Evolutionary conservation across 768 basidiomycete genomes (phyloP).

Genomic region (Astraeus odoratus): DNA sequence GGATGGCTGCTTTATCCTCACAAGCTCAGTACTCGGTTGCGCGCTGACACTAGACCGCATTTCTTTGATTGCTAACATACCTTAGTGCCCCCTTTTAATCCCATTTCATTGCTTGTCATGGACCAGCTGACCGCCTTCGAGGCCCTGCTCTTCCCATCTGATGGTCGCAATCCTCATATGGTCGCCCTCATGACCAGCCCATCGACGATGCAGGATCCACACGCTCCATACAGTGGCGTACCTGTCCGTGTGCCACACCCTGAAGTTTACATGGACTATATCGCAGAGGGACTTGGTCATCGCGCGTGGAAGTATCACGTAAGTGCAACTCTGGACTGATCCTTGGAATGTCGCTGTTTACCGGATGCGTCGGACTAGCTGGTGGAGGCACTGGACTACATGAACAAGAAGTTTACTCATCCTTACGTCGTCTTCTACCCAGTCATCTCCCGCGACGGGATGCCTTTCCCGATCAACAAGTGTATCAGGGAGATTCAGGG

Average conservation of each 20-base stretch:
- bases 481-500: constrained; percentile 71
- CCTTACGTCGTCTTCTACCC: constrained; percentile 84
- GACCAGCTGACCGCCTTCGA: constrained; percentile 59
- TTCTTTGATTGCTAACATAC: constrained; percentile 6
- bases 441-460: constrained; percentile 65
- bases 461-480: constrained; percentile 78
- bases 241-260: constrained; percentile 71
- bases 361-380: constrained; percentile 39
- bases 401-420: constrained; percentile 70
- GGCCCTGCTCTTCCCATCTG: constrained; percentile 72
- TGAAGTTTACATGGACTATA: constrained; percentile 81
- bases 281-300: constrained; percentile 63
- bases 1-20: constrained; percentile 10
- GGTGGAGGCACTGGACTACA: constrained; percentile 69
- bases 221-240: constrained; percentile 37
- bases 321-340: constrained; percentile 17
- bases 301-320: constrained; percentile 74
- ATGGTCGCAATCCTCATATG: constrained; percentile 66
- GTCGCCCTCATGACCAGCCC: constrained; percentile 73
- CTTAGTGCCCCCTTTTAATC: constrained; percentile 11
- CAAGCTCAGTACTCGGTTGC: constrained; percentile 18
- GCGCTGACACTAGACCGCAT: too few species aligned
- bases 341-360: constrained; percentile 10
- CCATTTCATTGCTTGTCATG: constrained; percentile 35
- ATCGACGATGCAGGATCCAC: constrained; percentile 35